Base-by-base conservation (phyloP, 768 basidiomycete species). In the Lyophyllum atratum region DNA sequence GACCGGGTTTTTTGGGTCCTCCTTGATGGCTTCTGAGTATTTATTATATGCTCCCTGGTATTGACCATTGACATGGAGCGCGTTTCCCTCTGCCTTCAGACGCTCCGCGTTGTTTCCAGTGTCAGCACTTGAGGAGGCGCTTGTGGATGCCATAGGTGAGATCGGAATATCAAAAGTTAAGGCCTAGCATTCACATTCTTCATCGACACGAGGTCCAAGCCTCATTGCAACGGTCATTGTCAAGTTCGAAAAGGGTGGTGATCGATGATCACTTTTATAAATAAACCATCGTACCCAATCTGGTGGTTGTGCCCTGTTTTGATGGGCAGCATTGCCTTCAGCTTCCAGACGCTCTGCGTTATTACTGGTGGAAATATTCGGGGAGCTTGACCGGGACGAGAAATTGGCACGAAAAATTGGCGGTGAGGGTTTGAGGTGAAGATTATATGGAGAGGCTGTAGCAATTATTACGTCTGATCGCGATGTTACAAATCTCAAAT, bases 71-170 rank as follows among this genome's bases (percentile, higher is more conserved):
- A 62, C 58, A 57, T 74, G 74, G 14, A 76, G 61, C 9, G 66
- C 69, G 59, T 83, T 82, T 11, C 76, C 80, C 56, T 77, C 65
- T 1, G 63, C 66, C 59, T 83, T 81, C 51, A 81, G 62, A 1
- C 60, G 59, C 33, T 70, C 70, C 0, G 65, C 61, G 17, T 44
- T 57, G 40, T 34, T 63, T 19, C 60, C 50, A 14, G 48, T 49
- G 54, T 61, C 34, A 26, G 44, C 52, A 22, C 28, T 51, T 24
- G 52, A 46, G n/a, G 49, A 24, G 7, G 31, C 7, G 7, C 7
- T 33, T 12, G 6, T 33, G 31, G 6, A 6, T 33, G 6, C 31
- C 31, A 33, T 33, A 12, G 31, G n/a, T n/a, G n/a, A n/a, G n/a
- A n/a, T n/a, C n/a, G n/a, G n/a, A n/a, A n/a, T n/a, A n/a, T n/a